These are phyloP conservation scores for Spinellus fusiger DNA, from an alignment of 192 early-diverging fungal genomes.

Conservation along the genomic window DNA sequence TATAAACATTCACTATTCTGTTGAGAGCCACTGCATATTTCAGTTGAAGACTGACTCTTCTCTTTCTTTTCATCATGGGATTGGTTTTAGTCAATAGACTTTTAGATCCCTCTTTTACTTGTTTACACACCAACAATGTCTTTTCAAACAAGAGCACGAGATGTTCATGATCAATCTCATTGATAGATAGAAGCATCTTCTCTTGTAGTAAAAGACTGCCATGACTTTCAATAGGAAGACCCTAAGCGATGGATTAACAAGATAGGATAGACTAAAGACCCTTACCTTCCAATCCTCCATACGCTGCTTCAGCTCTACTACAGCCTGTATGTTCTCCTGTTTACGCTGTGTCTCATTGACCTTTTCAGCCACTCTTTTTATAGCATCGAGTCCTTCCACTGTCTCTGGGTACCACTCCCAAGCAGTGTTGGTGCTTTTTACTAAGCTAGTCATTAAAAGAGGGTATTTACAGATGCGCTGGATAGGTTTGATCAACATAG, in stretches of 20 bases:
- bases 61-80: constrained; percentile 47
- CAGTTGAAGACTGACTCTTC: constrained; percentile 57
- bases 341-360: constrained; percentile 90
- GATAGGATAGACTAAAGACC: neutral
- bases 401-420: constrained; percentile 58
- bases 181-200: constrained; percentile 75
- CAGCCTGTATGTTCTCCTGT: constrained; percentile 80
- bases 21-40: constrained; percentile 54
- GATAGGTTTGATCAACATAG: constrained; percentile 94
- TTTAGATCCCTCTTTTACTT: constrained; percentile 47
- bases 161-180: constrained; percentile 74
- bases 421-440: constrained; percentile 55
- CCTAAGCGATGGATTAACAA: constrained; percentile 22
- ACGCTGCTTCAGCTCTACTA: constrained; percentile 71
- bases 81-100: constrained; percentile 30
- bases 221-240: constrained; percentile 67
- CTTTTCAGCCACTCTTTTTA: constrained; percentile 81
- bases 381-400: constrained; percentile 65
- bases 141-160: constrained; percentile 91
- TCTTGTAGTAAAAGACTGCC: constrained; percentile 82
- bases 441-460: constrained; percentile 69
- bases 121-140: constrained; percentile 91
- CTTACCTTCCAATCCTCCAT: constrained; percentile 85
- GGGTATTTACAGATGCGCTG: constrained; percentile 99
- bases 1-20: neutral